These are phyloP conservation scores for Xylaria longipes DNA, from an alignment of 495 filamentous ascomycete species.

Conservation along the genomic window DNA sequence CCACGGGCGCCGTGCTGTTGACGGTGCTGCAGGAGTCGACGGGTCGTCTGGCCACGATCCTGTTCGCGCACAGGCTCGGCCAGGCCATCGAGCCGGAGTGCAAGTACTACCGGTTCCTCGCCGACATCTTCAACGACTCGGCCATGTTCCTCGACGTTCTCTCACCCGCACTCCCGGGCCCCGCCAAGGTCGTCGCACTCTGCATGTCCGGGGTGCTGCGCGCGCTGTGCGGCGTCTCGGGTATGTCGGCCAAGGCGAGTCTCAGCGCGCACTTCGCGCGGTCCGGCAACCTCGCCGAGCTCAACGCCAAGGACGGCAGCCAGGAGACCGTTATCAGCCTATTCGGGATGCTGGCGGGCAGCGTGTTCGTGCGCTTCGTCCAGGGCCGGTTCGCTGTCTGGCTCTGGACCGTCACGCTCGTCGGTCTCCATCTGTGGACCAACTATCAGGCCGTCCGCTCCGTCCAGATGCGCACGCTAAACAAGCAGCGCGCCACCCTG, in stretches of 20 bases:
- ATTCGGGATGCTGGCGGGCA: conserved; percentile 86
- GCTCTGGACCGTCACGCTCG: conserved; percentile 72
- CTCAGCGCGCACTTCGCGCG: conserved; percentile 90
- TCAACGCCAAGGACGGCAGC: conserved; percentile 95
- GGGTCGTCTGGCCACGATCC: conserved; percentile 84
- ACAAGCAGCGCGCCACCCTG: conserved; percentile 85
- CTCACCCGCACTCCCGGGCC: conserved; percentile 77
- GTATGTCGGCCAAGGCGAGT: conserved; percentile 87
- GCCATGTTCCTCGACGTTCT: conserved; percentile 90
- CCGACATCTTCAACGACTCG: conserved; percentile 91
- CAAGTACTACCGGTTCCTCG: conserved; percentile 89
- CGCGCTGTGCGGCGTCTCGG: conserved; percentile 87
- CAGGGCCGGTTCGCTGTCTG: conserved; percentile 75
- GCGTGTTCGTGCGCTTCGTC: conserved; percentile 77
- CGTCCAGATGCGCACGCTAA: conserved; percentile 85
- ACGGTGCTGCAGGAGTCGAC: conserved; percentile 85
- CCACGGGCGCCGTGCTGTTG: conserved; percentile 85
- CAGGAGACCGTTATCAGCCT: conserved; percentile 96
- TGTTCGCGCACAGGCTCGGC: conserved; percentile 86
- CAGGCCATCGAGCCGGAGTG: conserved; percentile 92
- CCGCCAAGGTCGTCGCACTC: conserved; percentile 70
- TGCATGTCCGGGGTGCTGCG: conserved; percentile 78
- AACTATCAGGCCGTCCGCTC: conserved; percentile 87
- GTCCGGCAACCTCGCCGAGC: conserved; percentile 87
- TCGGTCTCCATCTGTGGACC: conserved; percentile 74